Base-by-base conservation (phyloP, 345 rosid genomes). In the Diplotaxis tenuifolia region DNA sequence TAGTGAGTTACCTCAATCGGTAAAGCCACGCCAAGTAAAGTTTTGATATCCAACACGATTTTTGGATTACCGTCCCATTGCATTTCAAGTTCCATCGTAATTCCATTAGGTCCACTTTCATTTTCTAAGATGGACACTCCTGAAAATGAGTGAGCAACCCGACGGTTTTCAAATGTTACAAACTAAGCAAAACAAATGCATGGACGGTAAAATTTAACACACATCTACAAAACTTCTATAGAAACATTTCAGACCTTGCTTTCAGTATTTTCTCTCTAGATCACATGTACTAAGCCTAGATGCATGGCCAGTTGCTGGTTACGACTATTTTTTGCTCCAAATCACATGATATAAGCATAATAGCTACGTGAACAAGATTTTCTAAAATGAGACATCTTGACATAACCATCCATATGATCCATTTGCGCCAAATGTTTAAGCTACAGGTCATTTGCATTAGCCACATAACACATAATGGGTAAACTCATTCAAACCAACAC, bases 51-150 rank as follows among this genome's bases (percentile, higher is more conserved):
- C 50, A 91, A 90, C 27, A 86, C 91, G 22, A 94, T 87, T 64
- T 74, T 83, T 4, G 97, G 96, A 72, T 91, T 83, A 8, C 96
- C 97, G 65, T 94, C 98, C 97, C 98, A 94, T 76, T 91, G 90
- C 88, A 94, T 76, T 76, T 91, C 97, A 82, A 94, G 73, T 71
- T 94, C 98, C 89, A 91, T 84, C 18, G 89, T 87, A 58, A 90
- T 73, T 42, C 88, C 85, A 6, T 67, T 79, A 23, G 76, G 63
- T 7, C 61, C 84, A 55, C 82, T 82, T 75, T 87, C 87, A 28
- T 67, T 76, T 45, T 94, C 97, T 14, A 91, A 18, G 20, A 91
- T 84, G n/a, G 82, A 78, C 72, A 94, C 77, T 75, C 97, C 98
- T 93, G 65, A 28, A 71, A 52, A 29, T 53, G 62, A 53, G 28